A percentile compares a stretch with the other conserved stretches of the same genome.
Evolutionary conservation across 2,329 filamentous ascomycete species (phyloP).

Genomic region (Pseudonectria foliicola): DNA sequence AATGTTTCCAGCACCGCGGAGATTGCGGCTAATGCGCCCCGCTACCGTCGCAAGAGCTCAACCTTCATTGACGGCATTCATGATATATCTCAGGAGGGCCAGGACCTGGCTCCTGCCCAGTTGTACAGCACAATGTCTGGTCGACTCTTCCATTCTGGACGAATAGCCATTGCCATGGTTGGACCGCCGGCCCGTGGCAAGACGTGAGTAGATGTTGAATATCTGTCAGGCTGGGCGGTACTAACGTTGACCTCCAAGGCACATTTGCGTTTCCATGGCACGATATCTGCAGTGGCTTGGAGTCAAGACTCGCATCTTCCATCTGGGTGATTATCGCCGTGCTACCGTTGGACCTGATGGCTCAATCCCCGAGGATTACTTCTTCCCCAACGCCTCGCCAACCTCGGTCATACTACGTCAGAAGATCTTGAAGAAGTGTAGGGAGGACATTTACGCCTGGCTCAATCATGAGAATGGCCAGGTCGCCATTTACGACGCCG

Average conservation of each 20-base stretch:
- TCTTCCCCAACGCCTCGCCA: slow-evolving; percentile 90
- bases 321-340: slow-evolving; percentile 91
- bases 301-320: slow-evolving; percentile 96
- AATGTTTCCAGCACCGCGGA: slow-evolving; percentile 65
- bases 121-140: slow-evolving; percentile 98
- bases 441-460: slow-evolving; percentile 95
- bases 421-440: slow-evolving; percentile 95
- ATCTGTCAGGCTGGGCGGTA: neutral
- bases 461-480: slow-evolving; percentile 96
- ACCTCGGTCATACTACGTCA: slow-evolving; percentile 88
- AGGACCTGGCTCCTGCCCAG: slow-evolving; percentile 84
- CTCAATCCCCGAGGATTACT: slow-evolving; percentile 92
- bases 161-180: slow-evolving; percentile 96
- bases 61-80: slow-evolving; percentile 97
- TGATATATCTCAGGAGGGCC: slow-evolving; percentile 69
- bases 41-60: slow-evolving; percentile 86
- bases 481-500: slow-evolving; percentile 96
- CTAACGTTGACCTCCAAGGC: slow-evolving; percentile 41
- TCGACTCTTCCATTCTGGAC: slow-evolving; percentile 89
- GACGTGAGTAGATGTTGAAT: slow-evolving; percentile 53
- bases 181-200: slow-evolving; percentile 92
- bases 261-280: slow-evolving; percentile 91
- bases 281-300: slow-evolving; percentile 95
- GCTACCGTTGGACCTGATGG: slow-evolving; percentile 79
- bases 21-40: slow-evolving; percentile 82